phyloP scores from a whole-genome alignment of 768 basidiomycete species.

The Dendrothele bispora region DNA sequence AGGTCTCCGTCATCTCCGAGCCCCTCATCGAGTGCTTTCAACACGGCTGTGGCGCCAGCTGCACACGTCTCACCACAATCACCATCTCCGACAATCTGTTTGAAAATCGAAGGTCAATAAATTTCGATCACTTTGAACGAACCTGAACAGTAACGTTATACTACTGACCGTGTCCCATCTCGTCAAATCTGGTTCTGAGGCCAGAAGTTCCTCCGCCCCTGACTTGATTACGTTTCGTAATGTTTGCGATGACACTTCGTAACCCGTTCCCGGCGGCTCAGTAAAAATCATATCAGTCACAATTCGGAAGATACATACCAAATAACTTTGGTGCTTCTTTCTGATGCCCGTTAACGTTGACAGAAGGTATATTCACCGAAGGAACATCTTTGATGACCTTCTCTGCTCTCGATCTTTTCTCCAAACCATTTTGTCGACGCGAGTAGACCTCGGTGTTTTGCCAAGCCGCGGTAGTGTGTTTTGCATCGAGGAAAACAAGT shows the following conservation, averaged over 20 bases:
- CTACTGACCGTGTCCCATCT: slow-evolving; percentile 10
- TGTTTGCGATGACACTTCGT: background rate
- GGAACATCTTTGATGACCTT: slow-evolving; percentile 6
- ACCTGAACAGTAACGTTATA: too few relatives aligned
- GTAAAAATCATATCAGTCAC: background rate
- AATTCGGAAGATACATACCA: background rate
- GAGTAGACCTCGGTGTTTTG: background rate
- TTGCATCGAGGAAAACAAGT: slow-evolving; percentile 25
- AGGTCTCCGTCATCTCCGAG: slow-evolving; percentile 8
- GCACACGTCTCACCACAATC: slow-evolving; percentile 11
- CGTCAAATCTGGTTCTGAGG: slow-evolving; percentile 6
- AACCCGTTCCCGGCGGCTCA: too few relatives aligned
- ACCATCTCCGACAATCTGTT: slow-evolving; percentile 8
- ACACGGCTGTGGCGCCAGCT: slow-evolving; percentile 4
- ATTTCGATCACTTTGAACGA: background rate
- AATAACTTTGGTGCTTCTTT: background rate
- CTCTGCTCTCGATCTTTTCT: slow-evolving; percentile 1
- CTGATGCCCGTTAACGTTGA: background rate
- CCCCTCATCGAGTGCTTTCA: slow-evolving; percentile 3
- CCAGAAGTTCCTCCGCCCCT: slow-evolving; percentile 4
- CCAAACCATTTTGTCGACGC: background rate
- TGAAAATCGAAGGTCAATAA: background rate
- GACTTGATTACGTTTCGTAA: background rate
- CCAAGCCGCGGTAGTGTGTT: slow-evolving; percentile 27
- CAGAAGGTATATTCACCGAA: background rate